Evolutionary conservation across 176 grass and related monocot species (phyloP), one percentile per base, ranked within the genome.

Genomic region (Eragrostis nindensis): DNA sequence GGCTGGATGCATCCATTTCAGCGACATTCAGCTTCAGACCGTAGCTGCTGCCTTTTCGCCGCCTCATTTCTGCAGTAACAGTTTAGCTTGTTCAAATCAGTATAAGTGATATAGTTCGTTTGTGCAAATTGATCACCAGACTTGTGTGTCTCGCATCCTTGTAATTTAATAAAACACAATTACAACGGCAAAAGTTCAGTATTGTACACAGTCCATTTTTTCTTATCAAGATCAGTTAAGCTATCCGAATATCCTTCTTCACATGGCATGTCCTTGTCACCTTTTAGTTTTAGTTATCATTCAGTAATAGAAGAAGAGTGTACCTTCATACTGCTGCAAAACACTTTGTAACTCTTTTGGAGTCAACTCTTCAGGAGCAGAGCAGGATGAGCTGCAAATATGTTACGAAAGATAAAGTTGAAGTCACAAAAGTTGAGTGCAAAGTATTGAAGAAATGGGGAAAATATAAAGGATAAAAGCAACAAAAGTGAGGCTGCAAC

Each of bases 271-370:
- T 50, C 30, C 21, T 41, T 1, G 17, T 29, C 41, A 80, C 46
- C 25, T 69, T 68, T 21, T 53, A 85, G 10, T 10, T 24, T 15
- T 22, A 50, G 17, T 50, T 70, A 62, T 26, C 24, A 71, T n/a
- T 57, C 5, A 49, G 77, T 11, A 14, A 70, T 62, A 84, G 6
- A 69, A 83, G 49, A 69, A 68, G 48, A 15, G 24, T 49, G 48
- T 81, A 99, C 96, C 96, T 96, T 92, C 93, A 47, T 95, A 93
- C 75, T 96, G 97, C 44, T 85, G 91, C 26, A 99, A 80, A 79
- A 99, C 87, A 91, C 69, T 90, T 78, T 91, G 96, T 81, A 95
- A 83, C 48, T 99, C 96, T 79, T 93, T 93, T 72, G 84, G 88
- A 68, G 80, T 94, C 83, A 99, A 82, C 70, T 95, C 92, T 73